Evolutionary conservation across 1,284 basidiomycete genomes (phyloP).

Genomic region (Malassezia dermatis): DNA sequence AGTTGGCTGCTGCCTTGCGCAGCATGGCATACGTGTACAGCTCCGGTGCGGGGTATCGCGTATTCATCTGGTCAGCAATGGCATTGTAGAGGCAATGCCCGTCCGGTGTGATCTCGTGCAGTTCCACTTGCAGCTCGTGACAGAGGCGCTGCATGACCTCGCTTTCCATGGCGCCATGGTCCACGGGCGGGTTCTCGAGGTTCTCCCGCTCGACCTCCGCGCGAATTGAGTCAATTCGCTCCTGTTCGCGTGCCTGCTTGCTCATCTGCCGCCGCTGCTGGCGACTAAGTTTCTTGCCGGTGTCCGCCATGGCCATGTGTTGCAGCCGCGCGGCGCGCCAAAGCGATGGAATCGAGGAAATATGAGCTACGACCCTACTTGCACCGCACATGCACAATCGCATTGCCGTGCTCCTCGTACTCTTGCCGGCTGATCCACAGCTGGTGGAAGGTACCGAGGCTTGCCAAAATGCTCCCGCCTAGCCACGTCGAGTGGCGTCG

Average conservation of each 20-base stretch:
- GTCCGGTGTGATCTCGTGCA: conserved; percentile 66
- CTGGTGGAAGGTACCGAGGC: conserved; percentile 45
- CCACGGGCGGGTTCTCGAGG: neutral
- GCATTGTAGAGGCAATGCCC: conserved; percentile 82
- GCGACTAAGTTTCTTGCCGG: conserved; percentile 14
- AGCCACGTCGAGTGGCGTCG: conserved; percentile 43
- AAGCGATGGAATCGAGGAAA: conserved; percentile 21
- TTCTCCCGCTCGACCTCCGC: conserved; percentile 14
- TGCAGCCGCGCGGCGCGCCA: conserved; percentile 25
- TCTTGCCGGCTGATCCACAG: conserved; percentile 47
- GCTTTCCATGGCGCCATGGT: conserved; percentile 1
- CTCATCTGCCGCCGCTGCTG: conserved; percentile 25
- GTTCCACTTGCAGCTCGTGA: neutral
- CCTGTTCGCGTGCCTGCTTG: conserved; percentile 17
- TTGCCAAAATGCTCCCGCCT: conserved; percentile 41
- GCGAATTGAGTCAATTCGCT: conserved; percentile 18
- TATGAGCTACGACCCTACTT: conserved; percentile 20
- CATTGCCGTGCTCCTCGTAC: conserved; percentile 44
- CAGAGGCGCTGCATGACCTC: neutral
- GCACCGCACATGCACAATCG: conserved; percentile 43
- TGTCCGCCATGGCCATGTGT: neutral
- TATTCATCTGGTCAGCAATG: conserved; percentile 64
- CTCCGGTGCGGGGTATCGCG: conserved; percentile 15
- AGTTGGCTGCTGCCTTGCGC: conserved; percentile 65
- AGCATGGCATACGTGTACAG: conserved; percentile 42